These are phyloP conservation scores for Sclerotiophoma versabilis DNA, from an alignment of 2,329 filamentous ascomycete species.

Conservation along the genomic window DNA sequence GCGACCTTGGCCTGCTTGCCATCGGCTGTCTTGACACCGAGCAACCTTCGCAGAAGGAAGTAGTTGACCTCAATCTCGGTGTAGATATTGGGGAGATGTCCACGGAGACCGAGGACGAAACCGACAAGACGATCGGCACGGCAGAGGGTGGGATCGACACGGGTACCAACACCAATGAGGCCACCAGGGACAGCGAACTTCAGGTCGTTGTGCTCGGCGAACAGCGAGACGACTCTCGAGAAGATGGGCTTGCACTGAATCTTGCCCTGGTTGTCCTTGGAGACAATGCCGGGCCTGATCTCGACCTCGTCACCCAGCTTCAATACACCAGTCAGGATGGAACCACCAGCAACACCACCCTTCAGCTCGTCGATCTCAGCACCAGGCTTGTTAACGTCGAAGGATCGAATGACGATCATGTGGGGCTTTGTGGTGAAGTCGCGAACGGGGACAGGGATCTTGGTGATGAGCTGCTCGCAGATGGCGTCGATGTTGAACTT, in stretches of 20 bases:
- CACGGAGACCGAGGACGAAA: conserved; percentile 95
- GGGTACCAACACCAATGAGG: conserved; percentile 94
- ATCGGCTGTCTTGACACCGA: conserved; percentile 97
- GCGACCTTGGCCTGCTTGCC: conserved; percentile 99
- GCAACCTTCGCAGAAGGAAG: conserved; percentile 90
- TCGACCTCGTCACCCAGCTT: conserved; percentile 98
- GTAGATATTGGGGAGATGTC: conserved; percentile 94
- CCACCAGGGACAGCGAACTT: conserved; percentile 98
- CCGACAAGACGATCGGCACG: conserved; percentile 98
- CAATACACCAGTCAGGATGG: conserved; percentile 93
- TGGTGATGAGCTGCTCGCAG: conserved; percentile 94
- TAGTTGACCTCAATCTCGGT: conserved; percentile 98
- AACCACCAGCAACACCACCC: conserved; percentile 97
- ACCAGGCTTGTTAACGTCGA: conserved; percentile 99
- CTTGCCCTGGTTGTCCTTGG: conserved; percentile 89
- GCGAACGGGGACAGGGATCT: conserved; percentile 88
- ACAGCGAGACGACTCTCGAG: conserved; percentile 91
- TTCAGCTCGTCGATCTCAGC: conserved; percentile 98
- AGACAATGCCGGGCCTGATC: conserved; percentile 97
- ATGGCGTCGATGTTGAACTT: conserved; percentile 99
- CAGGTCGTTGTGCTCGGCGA: conserved; percentile 97
- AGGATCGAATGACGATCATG: conserved; percentile 99
- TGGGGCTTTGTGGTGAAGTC: conserved; percentile 93
- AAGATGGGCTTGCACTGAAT: conserved; percentile 98
- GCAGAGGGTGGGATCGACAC: conserved; percentile 97